Percentiles rank a stretch among this genome's conserved stretches.
Conservation (phyloP, 352 stramenopile genomes). For the Pythium coloratum region DNA sequence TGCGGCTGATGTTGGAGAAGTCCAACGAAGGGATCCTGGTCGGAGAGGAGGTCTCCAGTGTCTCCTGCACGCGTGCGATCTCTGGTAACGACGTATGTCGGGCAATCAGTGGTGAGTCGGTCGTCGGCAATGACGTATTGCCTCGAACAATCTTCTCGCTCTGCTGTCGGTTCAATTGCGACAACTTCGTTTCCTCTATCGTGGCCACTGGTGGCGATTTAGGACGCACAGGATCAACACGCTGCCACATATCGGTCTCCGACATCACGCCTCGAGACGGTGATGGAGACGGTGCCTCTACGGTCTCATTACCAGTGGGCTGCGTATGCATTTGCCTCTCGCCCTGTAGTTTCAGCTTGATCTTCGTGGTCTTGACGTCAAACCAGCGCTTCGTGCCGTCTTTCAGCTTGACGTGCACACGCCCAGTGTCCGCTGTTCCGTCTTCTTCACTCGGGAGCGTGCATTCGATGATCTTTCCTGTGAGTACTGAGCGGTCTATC, state of each 20-base stretch:
- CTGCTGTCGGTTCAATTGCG: conserved; percentile 15
- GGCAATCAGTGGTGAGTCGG: not conserved
- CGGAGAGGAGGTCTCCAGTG: not conserved
- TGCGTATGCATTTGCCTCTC: not conserved
- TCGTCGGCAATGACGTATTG: not conserved
- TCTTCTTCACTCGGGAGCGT: not conserved
- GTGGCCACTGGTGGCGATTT: not conserved
- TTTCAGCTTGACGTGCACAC: conserved; percentile 24
- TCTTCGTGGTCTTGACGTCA: conserved; percentile 23
- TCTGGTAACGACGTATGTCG: conserved; percentile 10
- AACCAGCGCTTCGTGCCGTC: conserved; percentile 25
- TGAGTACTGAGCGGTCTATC: conserved; percentile 19
- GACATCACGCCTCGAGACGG: not conserved
- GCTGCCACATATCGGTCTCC: conserved; percentile 19
- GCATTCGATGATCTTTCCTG: conserved; percentile 19
- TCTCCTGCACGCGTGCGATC: not conserved
- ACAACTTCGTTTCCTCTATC: not conserved
- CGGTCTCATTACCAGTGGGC: not conserved
- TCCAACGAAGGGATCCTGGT: conserved; percentile 17
- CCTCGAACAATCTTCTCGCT: conserved; percentile 17
- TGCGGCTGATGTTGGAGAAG: conserved; percentile 9
- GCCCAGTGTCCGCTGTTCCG: not conserved
- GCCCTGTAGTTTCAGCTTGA: conserved; percentile 23
- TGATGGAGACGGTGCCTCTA: not conserved
- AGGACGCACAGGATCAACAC: not conserved